These are phyloP conservation scores for Coelastrella sp. DNA, from an alignment of 139 green algal genomes.

Conservation along the genomic window DNA sequence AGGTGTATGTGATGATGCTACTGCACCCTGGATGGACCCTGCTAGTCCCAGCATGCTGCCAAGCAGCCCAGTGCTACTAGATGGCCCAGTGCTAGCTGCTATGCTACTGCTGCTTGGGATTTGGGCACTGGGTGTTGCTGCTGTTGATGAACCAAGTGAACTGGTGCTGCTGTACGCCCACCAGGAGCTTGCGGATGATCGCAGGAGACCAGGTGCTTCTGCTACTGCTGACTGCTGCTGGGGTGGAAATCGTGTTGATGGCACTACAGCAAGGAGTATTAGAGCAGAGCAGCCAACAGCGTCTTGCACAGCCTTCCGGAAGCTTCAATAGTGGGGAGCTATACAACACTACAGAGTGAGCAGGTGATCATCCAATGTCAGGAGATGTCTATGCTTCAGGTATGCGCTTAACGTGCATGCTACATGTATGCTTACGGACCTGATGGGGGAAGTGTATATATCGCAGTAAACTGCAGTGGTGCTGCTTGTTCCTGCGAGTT, in stretches of 20 bases:
- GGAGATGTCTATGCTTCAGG: too few species aligned
- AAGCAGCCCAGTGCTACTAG: not conserved
- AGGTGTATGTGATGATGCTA: not conserved
- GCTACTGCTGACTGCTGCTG: not conserved
- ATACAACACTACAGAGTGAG: too few species aligned
- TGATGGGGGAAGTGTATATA: not conserved
- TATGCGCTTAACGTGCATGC: too few species aligned
- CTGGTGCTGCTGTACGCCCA: conserved; percentile 40
- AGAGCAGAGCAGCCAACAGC: too few species aligned
- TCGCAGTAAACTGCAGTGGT: conserved; percentile 35
- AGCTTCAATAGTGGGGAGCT: too few species aligned
- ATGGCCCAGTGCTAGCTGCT: not conserved
- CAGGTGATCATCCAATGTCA: too few species aligned
- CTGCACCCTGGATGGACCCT: not conserved
- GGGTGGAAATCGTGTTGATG: not conserved
- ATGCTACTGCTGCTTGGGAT: conserved; percentile 17
- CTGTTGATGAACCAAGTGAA: not conserved
- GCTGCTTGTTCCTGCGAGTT: not conserved
- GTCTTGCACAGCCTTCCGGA: too few species aligned
- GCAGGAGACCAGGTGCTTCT: not conserved
- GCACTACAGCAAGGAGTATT: not conserved
- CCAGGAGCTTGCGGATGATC: conserved; percentile 20
- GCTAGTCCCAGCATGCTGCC: not conserved
- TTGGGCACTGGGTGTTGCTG: not conserved
- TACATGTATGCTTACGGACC: too few species aligned